Base-by-base conservation (phyloP, 2,329 filamentous ascomycete genomes). In the Pseudonectria buxi region DNA sequence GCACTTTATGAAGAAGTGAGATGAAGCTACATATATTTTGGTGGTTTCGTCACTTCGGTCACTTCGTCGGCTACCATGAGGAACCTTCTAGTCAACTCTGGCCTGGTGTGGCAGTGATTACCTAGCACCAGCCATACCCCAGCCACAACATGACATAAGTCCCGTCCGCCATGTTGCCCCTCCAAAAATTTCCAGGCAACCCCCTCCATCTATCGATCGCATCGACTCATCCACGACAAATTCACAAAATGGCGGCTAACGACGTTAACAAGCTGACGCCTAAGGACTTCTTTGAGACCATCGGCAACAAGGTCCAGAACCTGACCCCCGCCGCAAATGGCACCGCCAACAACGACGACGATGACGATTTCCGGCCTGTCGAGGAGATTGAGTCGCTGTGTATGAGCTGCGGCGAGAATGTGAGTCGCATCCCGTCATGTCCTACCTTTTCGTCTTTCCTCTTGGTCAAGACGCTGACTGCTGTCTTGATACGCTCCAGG, bases 361-460 rank as follows among this genome's bases (percentile, higher is more conserved):
- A 57, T 13, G 71, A 76, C 26, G 72, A 78, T 15, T 63, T 61
- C 38, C 71, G 64, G 45, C 64, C 76, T 4, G 77, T 83, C 28
- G 76, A 83, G 45, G 74, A 82, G 62, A 80, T 82, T 43, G 83
- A 89, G 62, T 86, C 82, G 46, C 71, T 90, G 14, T 90, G 85
- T 69, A 89, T 90, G 85, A 88, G 86, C 67, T 90, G 85, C 64
- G 76, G 81, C 50, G 71, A 87, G 49, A 84, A 87, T 71, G 83
- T 84, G 67, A 53, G 68, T 58, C 16, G 14, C 33, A 14, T 11
- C 6, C 30, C 6, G 5, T 7, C 24, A 10, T 25, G 11, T 14
- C 26, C 9, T 12, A 14, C 13, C 4, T 3, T 7, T 25, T 9
- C 24, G 16, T 9, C 9, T 22, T 22, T 32, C 32, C 14, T 9